A percentile compares a stretch with the other conserved stretches of the same genome.
Conservation (phyloP, 768 basidiomycete species). For the Mycena haematopus region DNA sequence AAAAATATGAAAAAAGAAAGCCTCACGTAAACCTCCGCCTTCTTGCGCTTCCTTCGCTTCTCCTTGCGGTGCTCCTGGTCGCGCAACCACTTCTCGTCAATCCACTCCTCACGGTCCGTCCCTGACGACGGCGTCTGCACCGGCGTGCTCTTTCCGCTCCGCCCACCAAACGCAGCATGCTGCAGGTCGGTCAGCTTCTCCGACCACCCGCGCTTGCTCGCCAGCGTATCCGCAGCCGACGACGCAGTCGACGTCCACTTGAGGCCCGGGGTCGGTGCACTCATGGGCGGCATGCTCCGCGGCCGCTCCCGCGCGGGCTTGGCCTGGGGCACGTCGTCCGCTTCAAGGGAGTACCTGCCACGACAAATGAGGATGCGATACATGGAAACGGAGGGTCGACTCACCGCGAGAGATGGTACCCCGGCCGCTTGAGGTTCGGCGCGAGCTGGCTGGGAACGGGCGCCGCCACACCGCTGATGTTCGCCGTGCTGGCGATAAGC, state of each 20-base stretch:
- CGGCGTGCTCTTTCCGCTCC: constrained; percentile 35
- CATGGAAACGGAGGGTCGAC: constrained; percentile 13
- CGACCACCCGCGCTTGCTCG: constrained; percentile 40
- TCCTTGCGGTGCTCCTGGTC: constrained; percentile 44
- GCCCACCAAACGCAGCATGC: constrained; percentile 43
- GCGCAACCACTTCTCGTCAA: constrained; percentile 22
- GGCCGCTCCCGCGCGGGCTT: constrained; percentile 4
- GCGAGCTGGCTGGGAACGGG: constrained; percentile 54
- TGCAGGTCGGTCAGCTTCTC: constrained; percentile 41
- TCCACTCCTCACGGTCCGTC: constrained; percentile 33
- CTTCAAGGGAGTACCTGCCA: constrained; percentile 36
- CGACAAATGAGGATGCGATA: too few relatives aligned
- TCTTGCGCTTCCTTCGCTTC: constrained; percentile 55
- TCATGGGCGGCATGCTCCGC: constrained; percentile 8
- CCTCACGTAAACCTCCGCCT: constrained; percentile 79
- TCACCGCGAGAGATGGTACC: constrained; percentile 66
- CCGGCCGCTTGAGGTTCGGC: constrained; percentile 66
- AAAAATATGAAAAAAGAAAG: not conserved
- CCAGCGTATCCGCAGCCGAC: constrained; percentile 17
- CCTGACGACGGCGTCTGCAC: constrained; percentile 38
- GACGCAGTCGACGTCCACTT: constrained; percentile 6
- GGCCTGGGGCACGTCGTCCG: constrained; percentile 18
- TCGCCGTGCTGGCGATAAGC: constrained; percentile 73
- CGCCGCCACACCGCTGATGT: constrained; percentile 65
- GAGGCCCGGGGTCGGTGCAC: not conserved